phyloP scores from a whole-genome alignment of 495 filamentous ascomycete species.

The Penicillium herquei region DNA sequence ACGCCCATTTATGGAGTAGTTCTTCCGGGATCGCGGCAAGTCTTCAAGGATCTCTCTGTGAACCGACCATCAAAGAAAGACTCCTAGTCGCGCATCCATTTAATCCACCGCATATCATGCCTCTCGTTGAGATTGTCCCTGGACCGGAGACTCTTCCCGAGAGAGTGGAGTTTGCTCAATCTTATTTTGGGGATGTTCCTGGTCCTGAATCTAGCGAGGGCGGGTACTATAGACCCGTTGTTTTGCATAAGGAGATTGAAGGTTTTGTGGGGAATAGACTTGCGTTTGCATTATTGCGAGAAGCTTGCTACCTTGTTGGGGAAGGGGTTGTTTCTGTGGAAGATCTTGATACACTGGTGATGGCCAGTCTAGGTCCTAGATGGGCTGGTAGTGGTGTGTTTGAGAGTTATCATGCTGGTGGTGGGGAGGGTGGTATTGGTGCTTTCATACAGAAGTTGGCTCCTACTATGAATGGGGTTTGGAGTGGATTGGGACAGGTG shows the following conservation, averaged over 20 bases:
- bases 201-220: background rate
- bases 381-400: slow-evolving; percentile 60
- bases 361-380: slow-evolving; percentile 51
- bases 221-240: slow-evolving; percentile 41
- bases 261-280: slow-evolving; percentile 53
- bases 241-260: slow-evolving; percentile 53
- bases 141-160: slow-evolving; percentile 34
- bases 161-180: slow-evolving; percentile 41
- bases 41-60: slow-evolving; percentile 29
- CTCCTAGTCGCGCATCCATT: slow-evolving; percentile 60
- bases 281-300: slow-evolving; percentile 44
- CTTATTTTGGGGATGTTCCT: slow-evolving; percentile 47
- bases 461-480: slow-evolving; percentile 53
- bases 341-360: slow-evolving; percentile 47
- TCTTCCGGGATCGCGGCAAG: slow-evolving; percentile 58
- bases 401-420: slow-evolving; percentile 60
- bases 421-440: slow-evolving; percentile 53
- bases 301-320: slow-evolving; percentile 48
- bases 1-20: slow-evolving; percentile 54
- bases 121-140: slow-evolving; percentile 59
- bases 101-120: slow-evolving; percentile 64
- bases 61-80: slow-evolving; percentile 41
- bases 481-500: slow-evolving; percentile 47
- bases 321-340: slow-evolving; percentile 43
- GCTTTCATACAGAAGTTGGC: slow-evolving; percentile 58